Evolutionary conservation across 2,329 filamentous ascomycete species (phyloP).

Genomic region (Paraconiothyrium sp.): DNA sequence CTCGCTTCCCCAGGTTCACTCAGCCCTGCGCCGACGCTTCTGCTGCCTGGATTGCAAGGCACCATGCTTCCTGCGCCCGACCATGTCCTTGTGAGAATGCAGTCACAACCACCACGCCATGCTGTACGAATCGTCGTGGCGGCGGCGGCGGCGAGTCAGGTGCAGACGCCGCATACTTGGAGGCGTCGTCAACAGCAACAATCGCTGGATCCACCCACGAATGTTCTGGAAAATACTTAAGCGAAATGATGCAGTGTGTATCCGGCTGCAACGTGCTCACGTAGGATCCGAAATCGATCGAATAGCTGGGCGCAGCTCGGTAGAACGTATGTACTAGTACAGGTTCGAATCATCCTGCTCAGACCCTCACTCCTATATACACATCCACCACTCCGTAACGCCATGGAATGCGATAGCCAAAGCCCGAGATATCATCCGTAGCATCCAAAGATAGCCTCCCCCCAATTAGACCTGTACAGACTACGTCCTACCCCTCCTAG

Average conservation of each 20-base stretch:
- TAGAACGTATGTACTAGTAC: not conserved
- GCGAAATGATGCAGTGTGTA: not conserved
- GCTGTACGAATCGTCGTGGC: not conserved
- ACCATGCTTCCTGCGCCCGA: not conserved
- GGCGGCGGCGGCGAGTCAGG: not conserved
- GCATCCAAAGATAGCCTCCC: not conserved
- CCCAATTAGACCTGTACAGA: not conserved
- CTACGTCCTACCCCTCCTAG: constrained; percentile 69
- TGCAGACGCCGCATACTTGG: not conserved
- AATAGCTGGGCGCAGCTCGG: not conserved
- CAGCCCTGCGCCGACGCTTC: constrained; percentile 12
- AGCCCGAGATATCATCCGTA: constrained; percentile 7
- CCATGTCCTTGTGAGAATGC: not conserved
- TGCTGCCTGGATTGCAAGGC: not conserved
- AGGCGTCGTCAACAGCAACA: not conserved
- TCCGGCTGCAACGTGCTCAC: not conserved
- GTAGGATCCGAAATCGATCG: not conserved
- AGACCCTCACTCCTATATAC: not conserved
- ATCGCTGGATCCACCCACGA: not conserved
- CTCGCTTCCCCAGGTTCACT: constrained; percentile 26
- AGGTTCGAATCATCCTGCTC: not conserved
- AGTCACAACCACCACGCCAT: not conserved
- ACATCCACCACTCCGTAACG: not conserved
- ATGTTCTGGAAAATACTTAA: not conserved
- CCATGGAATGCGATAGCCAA: constrained; percentile 7